These are phyloP conservation scores for Mycosphaerella sp. DNA, from an alignment of 2,329 filamentous ascomycete genomes.

Conservation along the genomic window DNA sequence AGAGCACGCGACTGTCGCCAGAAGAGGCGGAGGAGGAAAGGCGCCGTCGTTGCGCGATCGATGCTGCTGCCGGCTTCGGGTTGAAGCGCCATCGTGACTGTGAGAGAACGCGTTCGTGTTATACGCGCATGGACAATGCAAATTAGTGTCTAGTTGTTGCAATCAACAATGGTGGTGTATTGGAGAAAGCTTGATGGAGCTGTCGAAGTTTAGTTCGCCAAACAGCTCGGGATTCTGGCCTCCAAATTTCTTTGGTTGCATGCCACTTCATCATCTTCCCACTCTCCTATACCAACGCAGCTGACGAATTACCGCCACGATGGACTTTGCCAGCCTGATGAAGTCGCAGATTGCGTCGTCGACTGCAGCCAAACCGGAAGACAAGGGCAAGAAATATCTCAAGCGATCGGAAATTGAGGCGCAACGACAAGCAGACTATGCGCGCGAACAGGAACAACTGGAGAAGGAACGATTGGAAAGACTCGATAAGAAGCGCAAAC, in stretches of 20 bases:
- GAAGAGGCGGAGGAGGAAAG: slow-evolving; percentile 81
- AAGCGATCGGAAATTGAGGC: slow-evolving; percentile 83
- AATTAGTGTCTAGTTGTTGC: background rate
- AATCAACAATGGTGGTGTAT: background rate
- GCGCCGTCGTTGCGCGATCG: slow-evolving; percentile 65
- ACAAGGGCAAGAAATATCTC: slow-evolving; percentile 63
- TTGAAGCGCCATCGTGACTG: slow-evolving; percentile 31
- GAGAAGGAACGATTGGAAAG: slow-evolving; percentile 65
- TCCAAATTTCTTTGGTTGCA: background rate
- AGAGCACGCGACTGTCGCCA: slow-evolving; percentile 70
- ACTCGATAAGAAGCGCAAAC: slow-evolving; percentile 72
- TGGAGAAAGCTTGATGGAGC: slow-evolving; percentile 2
- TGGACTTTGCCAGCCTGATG: slow-evolving; percentile 97
- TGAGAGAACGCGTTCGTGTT: background rate
- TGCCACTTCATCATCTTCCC: background rate
- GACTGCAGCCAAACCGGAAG: slow-evolving; percentile 55
- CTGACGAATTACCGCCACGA: slow-evolving; percentile 38
- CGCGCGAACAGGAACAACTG: slow-evolving; percentile 68
- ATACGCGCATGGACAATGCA: background rate
- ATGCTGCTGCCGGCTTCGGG: slow-evolving; percentile 40
- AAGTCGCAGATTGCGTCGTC: slow-evolving; percentile 69
- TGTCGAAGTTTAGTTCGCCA: background rate
- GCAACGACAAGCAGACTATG: slow-evolving; percentile 70
- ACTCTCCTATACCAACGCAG: background rate
- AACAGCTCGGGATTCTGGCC: background rate